phyloP scores from a whole-genome alignment of 768 basidiomycete genomes.

The Leucosporidium yakuticum region DNA sequence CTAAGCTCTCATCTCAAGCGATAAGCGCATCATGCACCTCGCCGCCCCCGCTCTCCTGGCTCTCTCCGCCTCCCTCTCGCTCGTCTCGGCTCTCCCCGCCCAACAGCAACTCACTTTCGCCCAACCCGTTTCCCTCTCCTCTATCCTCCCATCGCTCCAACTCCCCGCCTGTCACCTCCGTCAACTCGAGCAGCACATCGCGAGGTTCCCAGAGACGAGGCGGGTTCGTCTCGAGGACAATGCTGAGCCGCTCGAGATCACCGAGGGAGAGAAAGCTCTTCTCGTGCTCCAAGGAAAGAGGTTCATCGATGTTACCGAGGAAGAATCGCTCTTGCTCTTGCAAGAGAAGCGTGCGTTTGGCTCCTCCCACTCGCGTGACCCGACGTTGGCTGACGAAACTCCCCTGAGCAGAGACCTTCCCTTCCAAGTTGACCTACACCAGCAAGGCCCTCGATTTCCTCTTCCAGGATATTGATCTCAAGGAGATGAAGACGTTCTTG shows the following conservation, averaged over 20 bases:
- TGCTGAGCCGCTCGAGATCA: conserved; percentile 13
- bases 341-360: conserved; percentile 9
- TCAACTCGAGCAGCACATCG: conserved; percentile 26
- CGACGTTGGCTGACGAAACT: background rate
- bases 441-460: conserved; percentile 13
- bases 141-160: no score
- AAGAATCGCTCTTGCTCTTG: background rate
- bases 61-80: no score
- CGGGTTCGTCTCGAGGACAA: conserved; percentile 18
- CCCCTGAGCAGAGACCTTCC: conserved; percentile 17
- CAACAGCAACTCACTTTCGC: no score
- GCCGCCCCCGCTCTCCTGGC: no score
- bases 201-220: conserved; percentile 25
- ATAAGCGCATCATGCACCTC: no score
- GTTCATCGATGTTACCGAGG: conserved; percentile 38
- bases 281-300: conserved; percentile 20
- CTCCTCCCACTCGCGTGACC: background rate
- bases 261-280: conserved; percentile 38
- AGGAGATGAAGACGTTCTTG: conserved; percentile 31
- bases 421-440: conserved; percentile 20
- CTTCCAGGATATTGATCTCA: conserved; percentile 23
- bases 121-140: no score
- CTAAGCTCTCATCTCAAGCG: no score
- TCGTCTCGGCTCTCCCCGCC: no score
- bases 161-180: no score